phyloP scores from a whole-genome alignment of 2,329 filamentous ascomycete species.

The Didymella arachidicola region DNA sequence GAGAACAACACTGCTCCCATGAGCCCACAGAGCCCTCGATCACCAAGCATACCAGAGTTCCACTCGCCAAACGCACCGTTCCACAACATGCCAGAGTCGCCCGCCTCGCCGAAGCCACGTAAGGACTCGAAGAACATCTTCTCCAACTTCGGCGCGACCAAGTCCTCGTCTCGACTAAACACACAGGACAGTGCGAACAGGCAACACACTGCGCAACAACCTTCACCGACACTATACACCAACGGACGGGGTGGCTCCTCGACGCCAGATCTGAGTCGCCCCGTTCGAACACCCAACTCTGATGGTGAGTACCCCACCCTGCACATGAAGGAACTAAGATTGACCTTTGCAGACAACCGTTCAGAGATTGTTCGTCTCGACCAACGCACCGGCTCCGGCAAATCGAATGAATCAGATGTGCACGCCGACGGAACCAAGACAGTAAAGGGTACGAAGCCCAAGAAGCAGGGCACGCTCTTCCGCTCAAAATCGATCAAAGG shows the following conservation, averaged over 20 bases:
- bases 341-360: slow-evolving; percentile 40
- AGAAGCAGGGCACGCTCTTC: slow-evolving; percentile 50
- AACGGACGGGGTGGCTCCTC: slow-evolving; percentile 56
- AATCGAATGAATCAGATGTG: slow-evolving; percentile 38
- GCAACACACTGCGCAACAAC: slow-evolving; percentile 46
- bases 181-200: slow-evolving; percentile 48
- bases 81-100: slow-evolving; percentile 43
- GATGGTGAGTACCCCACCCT: slow-evolving; percentile 37
- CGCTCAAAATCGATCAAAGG: slow-evolving; percentile 56
- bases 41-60: slow-evolving; percentile 40
- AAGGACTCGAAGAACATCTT: slow-evolving; percentile 56
- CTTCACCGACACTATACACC: slow-evolving; percentile 47
- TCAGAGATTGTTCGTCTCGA: slow-evolving; percentile 43
- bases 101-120: slow-evolving; percentile 46
- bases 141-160: slow-evolving; percentile 57
- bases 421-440: slow-evolving; percentile 35
- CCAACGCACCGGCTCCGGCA: slow-evolving; percentile 41
- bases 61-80: slow-evolving; percentile 43
- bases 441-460: slow-evolving; percentile 35
- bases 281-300: slow-evolving; percentile 48
- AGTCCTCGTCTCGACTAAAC: slow-evolving; percentile 54
- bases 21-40: slow-evolving; percentile 47
- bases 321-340: background rate
- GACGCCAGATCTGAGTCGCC: slow-evolving; percentile 56
- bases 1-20: slow-evolving; percentile 38